These are phyloP conservation scores for Elsinoe necatrix DNA, from an alignment of 2,329 filamentous ascomycete species.

Conservation along the genomic window DNA sequence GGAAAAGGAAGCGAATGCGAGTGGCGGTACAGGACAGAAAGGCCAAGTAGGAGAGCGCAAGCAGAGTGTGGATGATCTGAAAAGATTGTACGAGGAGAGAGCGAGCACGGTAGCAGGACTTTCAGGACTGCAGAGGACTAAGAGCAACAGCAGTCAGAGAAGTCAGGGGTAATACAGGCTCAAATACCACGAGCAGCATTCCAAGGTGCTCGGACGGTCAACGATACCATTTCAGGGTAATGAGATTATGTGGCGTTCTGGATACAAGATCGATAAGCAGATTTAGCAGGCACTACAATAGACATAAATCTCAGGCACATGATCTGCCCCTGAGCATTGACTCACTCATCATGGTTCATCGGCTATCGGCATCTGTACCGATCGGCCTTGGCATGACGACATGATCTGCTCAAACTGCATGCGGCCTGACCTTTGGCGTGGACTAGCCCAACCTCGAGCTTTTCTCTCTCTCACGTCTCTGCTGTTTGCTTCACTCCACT, in stretches of 20 bases:
- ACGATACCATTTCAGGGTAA: neutral
- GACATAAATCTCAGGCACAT: neutral
- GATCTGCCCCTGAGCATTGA: neutral
- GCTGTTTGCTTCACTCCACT: neutral
- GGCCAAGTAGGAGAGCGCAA: slow-evolving; percentile 36
- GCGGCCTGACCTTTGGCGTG: neutral
- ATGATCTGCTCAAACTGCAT: slow-evolving; percentile 5
- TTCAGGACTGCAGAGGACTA: neutral
- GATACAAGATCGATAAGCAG: neutral
- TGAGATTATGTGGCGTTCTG: neutral
- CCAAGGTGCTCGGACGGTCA: neutral
- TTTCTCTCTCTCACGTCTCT: neutral
- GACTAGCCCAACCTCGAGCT: neutral
- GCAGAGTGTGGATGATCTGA: slow-evolving; percentile 40
- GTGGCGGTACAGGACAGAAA: slow-evolving; percentile 21
- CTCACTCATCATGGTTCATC: neutral
- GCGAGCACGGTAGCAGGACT: slow-evolving; percentile 30
- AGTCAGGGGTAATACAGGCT: neutral
- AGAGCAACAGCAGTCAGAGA: slow-evolving; percentile 9
- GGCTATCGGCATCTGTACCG: slow-evolving; percentile 2
- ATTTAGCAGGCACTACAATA: neutral
- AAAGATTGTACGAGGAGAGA: slow-evolving; percentile 41
- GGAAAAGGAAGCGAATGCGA: slow-evolving; percentile 9
- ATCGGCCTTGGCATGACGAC: slow-evolving; percentile 12
- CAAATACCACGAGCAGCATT: neutral